Evolutionary conservation across 2,329 filamentous ascomycete species (phyloP), one percentile per base, ranked within the genome.

Genomic region (Aspergillus fructus): DNA sequence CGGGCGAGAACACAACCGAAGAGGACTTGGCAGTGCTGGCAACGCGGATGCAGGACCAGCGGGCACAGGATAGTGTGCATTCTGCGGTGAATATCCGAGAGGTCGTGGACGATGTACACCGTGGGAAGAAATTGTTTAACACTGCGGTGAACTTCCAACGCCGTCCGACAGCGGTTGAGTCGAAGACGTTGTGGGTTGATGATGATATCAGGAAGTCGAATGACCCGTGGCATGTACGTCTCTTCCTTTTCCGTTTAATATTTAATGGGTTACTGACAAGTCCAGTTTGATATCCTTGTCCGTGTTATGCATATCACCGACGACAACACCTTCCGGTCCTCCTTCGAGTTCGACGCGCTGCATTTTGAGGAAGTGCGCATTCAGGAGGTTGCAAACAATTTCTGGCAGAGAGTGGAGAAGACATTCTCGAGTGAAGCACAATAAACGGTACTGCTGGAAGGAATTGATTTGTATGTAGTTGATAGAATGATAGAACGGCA

Each of bases 241-340:
- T 1, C 12, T 2, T 21, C 2, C 17, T 12, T 17, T 8, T 30
- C 9, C 8, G 1, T 30, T 4, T 30, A 2, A 30, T 0, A 1
- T 11, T 13, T 1, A 4, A 21, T 42, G 17, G 17, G 2, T 42
- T n/a, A 19, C 8, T 19, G 40, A 42, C 40, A 12, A 13, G 9
- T 9, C 4, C 9, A 42, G 40, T 42, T 42, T 19, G 40, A 42
- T 42, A 42, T 42, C 9, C 40, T 42, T 17, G 40, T 42, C 5
- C 40, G 40, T 7, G 17, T 42, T 11, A 42, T 42, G 40, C 40
- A 42, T 3, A 42, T 42, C n/a, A 42, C 40, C 4, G 40, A 42
- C 4, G 40, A 42, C 40, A 21, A 42, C 17, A 42, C 40, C n/a
- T 42, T 42, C 40, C 40, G 40, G n/a, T 42, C 40, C 3, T 42